These are phyloP conservation scores for Theileria equi DNA, from an alignment of 169 alveolate genomes.

Conservation along the genomic window DNA sequence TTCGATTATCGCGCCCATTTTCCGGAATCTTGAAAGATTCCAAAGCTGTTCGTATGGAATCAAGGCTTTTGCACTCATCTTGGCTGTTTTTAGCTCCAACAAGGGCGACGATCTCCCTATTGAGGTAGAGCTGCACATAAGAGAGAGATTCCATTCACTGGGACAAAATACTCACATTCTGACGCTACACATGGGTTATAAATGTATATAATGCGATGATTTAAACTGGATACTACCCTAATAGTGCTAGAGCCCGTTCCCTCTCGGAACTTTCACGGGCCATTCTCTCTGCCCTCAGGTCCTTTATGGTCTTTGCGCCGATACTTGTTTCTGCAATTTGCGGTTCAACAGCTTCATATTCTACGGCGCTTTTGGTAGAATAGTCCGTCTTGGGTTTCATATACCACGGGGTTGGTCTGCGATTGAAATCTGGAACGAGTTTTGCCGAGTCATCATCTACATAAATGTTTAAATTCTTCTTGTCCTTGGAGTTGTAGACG, in stretches of 20 bases:
- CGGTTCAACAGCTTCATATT: conserved; percentile 29
- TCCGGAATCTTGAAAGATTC: too few species aligned
- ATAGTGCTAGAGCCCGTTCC: conserved; percentile 28
- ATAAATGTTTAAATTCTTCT: conserved; percentile 36
- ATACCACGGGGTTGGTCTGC: conserved; percentile 54
- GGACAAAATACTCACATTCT: too few species aligned
- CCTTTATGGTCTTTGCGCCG: conserved; percentile 10
- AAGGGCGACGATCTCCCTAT: not conserved
- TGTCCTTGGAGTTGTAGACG: conserved; percentile 52
- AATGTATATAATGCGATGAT: too few species aligned
- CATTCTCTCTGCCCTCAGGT: conserved; percentile 16
- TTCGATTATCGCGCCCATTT: too few species aligned
- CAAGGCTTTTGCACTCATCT: too few species aligned
- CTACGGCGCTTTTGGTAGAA: not conserved
- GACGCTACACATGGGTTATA: too few species aligned
- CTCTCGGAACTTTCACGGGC: conserved; percentile 23
- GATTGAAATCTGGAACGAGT: conserved; percentile 55
- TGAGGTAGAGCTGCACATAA: too few species aligned
- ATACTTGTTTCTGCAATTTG: not conserved
- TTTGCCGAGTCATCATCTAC: conserved; percentile 43
- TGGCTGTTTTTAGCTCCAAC: too few species aligned
- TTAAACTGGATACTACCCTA: too few species aligned
- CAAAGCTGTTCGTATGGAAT: too few species aligned
- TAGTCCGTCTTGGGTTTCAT: conserved; percentile 19
- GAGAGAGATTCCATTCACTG: too few species aligned